These are phyloP conservation scores for Claviceps monticola DNA, from an alignment of 2,329 filamentous ascomycete genomes.

Conservation along the genomic window DNA sequence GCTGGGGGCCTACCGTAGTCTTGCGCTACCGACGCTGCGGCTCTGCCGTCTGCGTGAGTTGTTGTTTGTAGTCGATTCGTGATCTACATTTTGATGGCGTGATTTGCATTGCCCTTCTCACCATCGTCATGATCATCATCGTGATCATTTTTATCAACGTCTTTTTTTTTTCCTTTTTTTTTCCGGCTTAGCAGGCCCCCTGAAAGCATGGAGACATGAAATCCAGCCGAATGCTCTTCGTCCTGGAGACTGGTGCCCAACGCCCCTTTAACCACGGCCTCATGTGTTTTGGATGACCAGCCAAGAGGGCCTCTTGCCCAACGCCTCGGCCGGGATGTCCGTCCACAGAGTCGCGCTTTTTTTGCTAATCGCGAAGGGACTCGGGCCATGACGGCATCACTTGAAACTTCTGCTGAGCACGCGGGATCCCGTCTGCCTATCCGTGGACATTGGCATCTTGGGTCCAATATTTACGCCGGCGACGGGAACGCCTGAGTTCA, in stretches of 20 bases:
- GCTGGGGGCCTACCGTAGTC: slow-evolving; percentile 59
- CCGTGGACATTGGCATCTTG: slow-evolving; percentile 70
- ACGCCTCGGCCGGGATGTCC: slow-evolving; percentile 51
- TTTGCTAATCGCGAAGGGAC: slow-evolving; percentile 67
- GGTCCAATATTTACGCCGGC: slow-evolving; percentile 56
- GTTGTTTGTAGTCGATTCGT: slow-evolving; percentile 30
- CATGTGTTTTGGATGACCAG: slow-evolving; percentile 79
- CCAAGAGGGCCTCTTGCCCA: slow-evolving; percentile 59
- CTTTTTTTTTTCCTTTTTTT: no score
- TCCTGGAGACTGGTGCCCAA: slow-evolving; percentile 40
- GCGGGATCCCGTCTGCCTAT: slow-evolving; percentile 66
- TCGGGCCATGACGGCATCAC: slow-evolving; percentile 59
- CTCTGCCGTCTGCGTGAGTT: slow-evolving; percentile 34
- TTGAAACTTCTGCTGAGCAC: slow-evolving; percentile 59
- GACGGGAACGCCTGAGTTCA: slow-evolving; percentile 79
- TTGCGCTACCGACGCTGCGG: slow-evolving; percentile 55
- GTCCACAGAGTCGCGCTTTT: slow-evolving; percentile 62
- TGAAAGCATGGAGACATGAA: slow-evolving; percentile 59
- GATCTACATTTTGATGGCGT: slow-evolving; percentile 57
- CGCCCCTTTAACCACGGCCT: slow-evolving; percentile 68
- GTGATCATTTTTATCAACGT: slow-evolving; percentile 5
- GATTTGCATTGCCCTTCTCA: no score
- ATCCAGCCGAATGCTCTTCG: slow-evolving; percentile 65
- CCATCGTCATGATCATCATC: no score
- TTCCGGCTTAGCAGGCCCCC: no score